Base-by-base conservation (phyloP, 768 basidiomycete species). In the Tephrocybe sp. region DNA sequence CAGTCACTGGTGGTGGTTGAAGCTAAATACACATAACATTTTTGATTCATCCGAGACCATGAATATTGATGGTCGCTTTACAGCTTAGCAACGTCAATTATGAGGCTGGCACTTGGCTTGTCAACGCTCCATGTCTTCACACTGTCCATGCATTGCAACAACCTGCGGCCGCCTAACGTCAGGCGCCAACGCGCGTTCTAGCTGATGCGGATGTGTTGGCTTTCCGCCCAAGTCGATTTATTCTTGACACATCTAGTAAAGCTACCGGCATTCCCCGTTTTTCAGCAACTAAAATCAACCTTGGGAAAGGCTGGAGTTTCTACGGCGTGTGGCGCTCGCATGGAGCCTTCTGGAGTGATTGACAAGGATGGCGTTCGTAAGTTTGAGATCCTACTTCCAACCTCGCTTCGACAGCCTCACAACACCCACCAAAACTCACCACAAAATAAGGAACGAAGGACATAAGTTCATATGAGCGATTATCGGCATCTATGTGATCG, bases 21-120 rank as follows among this genome's bases (percentile, higher is more conserved):
- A 36, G 25, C 17, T 39, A 28, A 45, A 52, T 30, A 46, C 20
- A 52, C 15, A 49, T 26, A 10, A 36, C 15, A 36, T 30, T 30
- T 46, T 50, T 14, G 48, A 26, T 37, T 32, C 10, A 8, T 30
- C 30, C 32, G 28, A n/a, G n/a, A n/a, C n/a, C 18, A n/a, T 40
- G 10, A n/a, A 24, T 45, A 48, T 40, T 57, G 56, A 57, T 57
- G 48, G 48, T 57, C 48, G 39, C 52, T 32, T 45, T 32, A 46
- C 28, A 30, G 30, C 50, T 30, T 58, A 50, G 53, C 56, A 51
- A 58, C 53, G 34, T 46, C 43, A 48, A 21, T 9, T 26, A 18
- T 12, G 42, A 32, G 2, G 15, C 28, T 30, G 34, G 11, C 9
- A 4, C 34, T 10, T n/a, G 34, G 11, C 42, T 24, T 33, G 44